phyloP scores from a whole-genome alignment of 1,284 basidiomycete genomes.

The Ustilago lituana region DNA sequence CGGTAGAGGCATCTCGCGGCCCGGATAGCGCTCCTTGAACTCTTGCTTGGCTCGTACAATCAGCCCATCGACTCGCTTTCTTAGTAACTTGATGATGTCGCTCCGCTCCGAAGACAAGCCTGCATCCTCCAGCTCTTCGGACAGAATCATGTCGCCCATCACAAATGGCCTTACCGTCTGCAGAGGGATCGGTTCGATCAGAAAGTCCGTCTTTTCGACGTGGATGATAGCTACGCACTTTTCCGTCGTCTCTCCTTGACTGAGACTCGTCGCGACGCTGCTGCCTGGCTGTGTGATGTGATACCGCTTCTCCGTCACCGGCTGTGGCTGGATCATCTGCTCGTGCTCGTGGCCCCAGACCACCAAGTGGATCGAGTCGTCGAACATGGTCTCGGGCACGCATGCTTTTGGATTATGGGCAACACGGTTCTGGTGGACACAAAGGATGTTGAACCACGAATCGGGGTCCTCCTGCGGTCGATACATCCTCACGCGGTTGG shows the following conservation, averaged over 20 bases:
- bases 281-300: conserved; percentile 94
- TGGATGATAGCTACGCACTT: conserved; percentile 68
- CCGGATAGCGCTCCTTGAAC: conserved; percentile 77
- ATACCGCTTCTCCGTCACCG: conserved; percentile 89
- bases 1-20: conserved; percentile 72
- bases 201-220: conserved; percentile 80
- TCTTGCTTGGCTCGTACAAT: conserved; percentile 79
- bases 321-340: conserved; percentile 88
- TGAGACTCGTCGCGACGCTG: conserved; percentile 85
- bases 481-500: conserved; percentile 93
- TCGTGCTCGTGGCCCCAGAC: conserved; percentile 99
- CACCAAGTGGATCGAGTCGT: conserved; percentile 90
- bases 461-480: conserved; percentile 82
- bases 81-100: conserved; percentile 53
- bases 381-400: conserved; percentile 96
- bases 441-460: conserved; percentile 91
- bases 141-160: conserved; percentile 82
- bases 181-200: conserved; percentile 83
- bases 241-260: conserved; percentile 55
- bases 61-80: conserved; percentile 68
- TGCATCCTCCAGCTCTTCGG: conserved; percentile 70
- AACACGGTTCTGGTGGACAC: conserved; percentile 95
- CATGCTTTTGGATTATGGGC: conserved; percentile 90
- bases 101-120: conserved; percentile 44
- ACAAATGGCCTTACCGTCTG: conserved; percentile 94